Evolutionary conservation across 208 protist genomes (phyloP).

Genomic region (Leptomonas pyrrhocoris): DNA sequence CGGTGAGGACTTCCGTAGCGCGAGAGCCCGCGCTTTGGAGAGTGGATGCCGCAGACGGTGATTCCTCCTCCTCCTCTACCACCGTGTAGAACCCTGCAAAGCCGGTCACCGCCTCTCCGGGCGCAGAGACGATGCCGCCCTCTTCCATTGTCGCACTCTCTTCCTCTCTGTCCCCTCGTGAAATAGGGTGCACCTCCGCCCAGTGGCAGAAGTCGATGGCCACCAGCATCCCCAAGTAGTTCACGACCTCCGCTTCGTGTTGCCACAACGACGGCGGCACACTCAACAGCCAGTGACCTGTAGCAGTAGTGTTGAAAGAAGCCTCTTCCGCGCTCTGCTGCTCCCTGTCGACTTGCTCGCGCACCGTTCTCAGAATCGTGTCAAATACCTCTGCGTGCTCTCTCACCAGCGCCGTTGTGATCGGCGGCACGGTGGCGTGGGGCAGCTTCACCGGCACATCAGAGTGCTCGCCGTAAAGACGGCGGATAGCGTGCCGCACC

Average conservation of each 20-base stretch:
- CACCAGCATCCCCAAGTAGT: slow-evolving; percentile 82
- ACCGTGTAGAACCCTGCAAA: slow-evolving; percentile 66
- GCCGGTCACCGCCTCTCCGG: slow-evolving; percentile 43
- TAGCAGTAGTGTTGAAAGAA: slow-evolving; percentile 3
- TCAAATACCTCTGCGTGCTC: slow-evolving; percentile 13
- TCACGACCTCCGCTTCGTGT: slow-evolving; percentile 44
- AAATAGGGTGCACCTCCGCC: slow-evolving; percentile 41
- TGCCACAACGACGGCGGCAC: slow-evolving; percentile 49
- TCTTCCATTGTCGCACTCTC: background rate
- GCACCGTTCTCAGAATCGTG: slow-evolving; percentile 1
- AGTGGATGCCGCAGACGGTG: background rate
- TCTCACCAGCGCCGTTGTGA: slow-evolving; percentile 5
- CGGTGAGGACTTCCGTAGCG: background rate
- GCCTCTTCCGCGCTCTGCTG: background rate
- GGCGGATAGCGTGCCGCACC: slow-evolving; percentile 14
- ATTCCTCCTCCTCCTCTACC: background rate
- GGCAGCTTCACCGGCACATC: slow-evolving; percentile 11
- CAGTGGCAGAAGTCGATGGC: slow-evolving; percentile 90
- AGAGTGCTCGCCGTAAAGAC: slow-evolving; percentile 15
- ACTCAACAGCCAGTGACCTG: slow-evolving; percentile 57
- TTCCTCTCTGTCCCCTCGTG: background rate
- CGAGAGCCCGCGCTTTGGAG: background rate
- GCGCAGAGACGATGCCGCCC: slow-evolving; percentile 16
- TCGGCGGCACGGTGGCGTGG: slow-evolving; percentile 29
- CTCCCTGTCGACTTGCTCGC: slow-evolving; percentile 9